Evolutionary conservation across 73 alveolate genomes (phyloP), one percentile per base, ranked within the genome.

Genomic region (Uronychia binucleata): DNA sequence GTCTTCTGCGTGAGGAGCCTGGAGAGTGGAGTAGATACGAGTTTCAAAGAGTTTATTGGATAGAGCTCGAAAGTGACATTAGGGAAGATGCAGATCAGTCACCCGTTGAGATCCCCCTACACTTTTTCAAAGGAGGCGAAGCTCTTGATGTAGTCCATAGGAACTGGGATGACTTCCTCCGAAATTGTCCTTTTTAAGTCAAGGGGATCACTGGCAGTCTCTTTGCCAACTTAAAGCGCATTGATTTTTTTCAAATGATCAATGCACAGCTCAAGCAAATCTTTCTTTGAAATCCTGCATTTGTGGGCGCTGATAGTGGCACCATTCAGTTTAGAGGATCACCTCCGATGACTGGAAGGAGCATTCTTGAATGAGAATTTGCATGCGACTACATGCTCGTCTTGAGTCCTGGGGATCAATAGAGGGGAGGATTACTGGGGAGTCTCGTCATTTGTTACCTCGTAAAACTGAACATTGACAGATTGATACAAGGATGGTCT

Each of bases 21-120:
- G n/a, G 83, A 46, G 0, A 82, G 84, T 27, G 89, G 89, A 28
- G 89, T 82, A 14, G 89, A 82, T 30, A 82, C 89, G 19, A 82
- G 60, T 1, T 74, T 82, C 13, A 82, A 30, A 11, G 89, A 85
- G 5, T 58, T 26, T 28, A 82, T 82, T 11, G 89, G 89, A 31
- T 81, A 46, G 67, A 82, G 60, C 33, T 82, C 75, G 30, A 82
- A 32, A 57, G 30, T 60, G 34, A 82, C 75, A 26, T 75, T 27
- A 29, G 89, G 89, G 30, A 28, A 82, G 26, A 82, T 74, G 67
- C 67, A 46, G 19, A 46, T 5, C 5, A 46, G 67, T 19, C 67
- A 11, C 5, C 67, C 67, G 19, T 46, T 46, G 5, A 46, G 5
- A 46, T 46, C 67, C 19, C 19, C n/a, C 19, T 5, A 46, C n/a